These are phyloP conservation scores for Crithidia mellificae DNA, from an alignment of 208 protist genomes.

Conservation along the genomic window DNA sequence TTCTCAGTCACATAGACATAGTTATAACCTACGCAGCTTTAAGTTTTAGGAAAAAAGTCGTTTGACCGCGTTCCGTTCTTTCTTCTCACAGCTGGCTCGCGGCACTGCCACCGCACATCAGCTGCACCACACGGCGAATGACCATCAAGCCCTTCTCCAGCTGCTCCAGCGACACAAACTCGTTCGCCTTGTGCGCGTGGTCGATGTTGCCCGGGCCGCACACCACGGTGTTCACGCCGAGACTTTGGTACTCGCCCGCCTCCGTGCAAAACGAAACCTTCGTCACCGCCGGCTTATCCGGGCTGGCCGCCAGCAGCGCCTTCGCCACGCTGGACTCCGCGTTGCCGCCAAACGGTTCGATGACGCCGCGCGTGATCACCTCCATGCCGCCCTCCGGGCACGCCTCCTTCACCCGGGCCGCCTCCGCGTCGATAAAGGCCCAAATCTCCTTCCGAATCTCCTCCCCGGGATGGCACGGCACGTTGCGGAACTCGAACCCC, in stretches of 20 bases:
- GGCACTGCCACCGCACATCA: conserved; percentile 28
- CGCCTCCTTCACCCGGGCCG: conserved; percentile 17
- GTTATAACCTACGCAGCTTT: too few relatives aligned
- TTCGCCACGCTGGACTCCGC: conserved; percentile 28
- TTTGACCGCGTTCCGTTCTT: neutral
- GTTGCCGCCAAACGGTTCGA: conserved; percentile 33
- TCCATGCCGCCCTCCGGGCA: conserved; percentile 15
- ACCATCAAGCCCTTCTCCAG: conserved; percentile 46
- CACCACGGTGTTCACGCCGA: conserved; percentile 55
- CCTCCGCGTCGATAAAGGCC: conserved; percentile 14
- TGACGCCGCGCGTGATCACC: conserved; percentile 8
- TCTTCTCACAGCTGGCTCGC: conserved; percentile 35
- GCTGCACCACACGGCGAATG: conserved; percentile 36
- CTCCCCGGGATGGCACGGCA: conserved; percentile 31
- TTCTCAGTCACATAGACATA: too few relatives aligned
- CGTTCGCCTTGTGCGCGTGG: conserved; percentile 68
- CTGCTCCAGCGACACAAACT: conserved; percentile 64
- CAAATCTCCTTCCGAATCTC: conserved; percentile 34
- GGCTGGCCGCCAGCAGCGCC: conserved; percentile 28
- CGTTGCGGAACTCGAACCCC: conserved; percentile 59
- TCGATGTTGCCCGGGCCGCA: conserved; percentile 66
- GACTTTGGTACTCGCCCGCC: conserved; percentile 47
- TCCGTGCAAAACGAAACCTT: conserved; percentile 63
- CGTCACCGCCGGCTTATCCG: conserved; percentile 4
- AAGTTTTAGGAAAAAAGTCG: too few relatives aligned